Evolutionary conservation across 305 asterid species (phyloP), one percentile per base, ranked within the genome.

Genomic region (Fraxinus sp.): DNA sequence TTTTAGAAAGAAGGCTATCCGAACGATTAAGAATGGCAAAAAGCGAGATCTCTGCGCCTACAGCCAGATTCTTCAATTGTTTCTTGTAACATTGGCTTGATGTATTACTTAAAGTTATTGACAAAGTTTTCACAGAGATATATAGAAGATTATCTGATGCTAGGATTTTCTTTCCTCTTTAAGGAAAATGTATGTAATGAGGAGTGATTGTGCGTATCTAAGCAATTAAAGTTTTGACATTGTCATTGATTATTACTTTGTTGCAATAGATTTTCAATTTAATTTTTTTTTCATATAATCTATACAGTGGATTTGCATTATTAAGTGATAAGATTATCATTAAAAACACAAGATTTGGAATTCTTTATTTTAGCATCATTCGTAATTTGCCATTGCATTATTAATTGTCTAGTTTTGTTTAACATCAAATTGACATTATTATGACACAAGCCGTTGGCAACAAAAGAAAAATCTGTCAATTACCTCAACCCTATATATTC

Each of bases 111-210:
- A 18, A 66, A 22, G 70, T 52, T 57, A 36, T 32, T 22, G 5
- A 9, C 33, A 35, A 64, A 24, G 9, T 22, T 74, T 41, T 70
- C 62, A 49, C 39, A 37, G 1, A 10, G 82, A 75, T 81, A 13
- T 76, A 52, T 20, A 79, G 33, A 39, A 62, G 16, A 24, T 41
- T 52, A 26, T 78, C 28, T 77, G 6, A 7, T 1, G 7, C 1
- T 0, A 24, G 28, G 82, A 86, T 86, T 79, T 84, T 78, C 52
- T 84, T 83, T 79, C 82, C 49, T 10, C 36, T 79, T 43, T 52
- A 52, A 32, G 76, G 77, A 85, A 86, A 81, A 72, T 78, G n/a
- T 24, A 76, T 77, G 84, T 83, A 80, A 85, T 83, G 86, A 83
- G 82, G 22, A 75, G 62, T 76, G 83, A 83, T 86, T 70, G 41